Evolutionary conservation across 139 green algal genomes (phyloP).

Genomic region (Picochlorum sp.): DNA sequence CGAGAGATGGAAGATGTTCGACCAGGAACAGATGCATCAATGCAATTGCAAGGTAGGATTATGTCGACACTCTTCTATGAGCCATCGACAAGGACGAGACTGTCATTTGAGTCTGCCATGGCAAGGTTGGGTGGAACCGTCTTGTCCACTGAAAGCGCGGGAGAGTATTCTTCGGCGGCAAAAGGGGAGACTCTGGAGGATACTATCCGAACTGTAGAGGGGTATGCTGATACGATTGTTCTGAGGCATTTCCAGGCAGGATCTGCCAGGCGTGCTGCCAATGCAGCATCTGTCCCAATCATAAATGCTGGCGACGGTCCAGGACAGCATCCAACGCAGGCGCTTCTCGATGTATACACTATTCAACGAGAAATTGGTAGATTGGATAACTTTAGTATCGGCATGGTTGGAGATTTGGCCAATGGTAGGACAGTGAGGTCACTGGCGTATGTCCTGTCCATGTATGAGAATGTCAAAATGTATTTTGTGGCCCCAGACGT

Average conservation of each 20-base stretch:
- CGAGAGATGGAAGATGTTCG: conserved; percentile 57
- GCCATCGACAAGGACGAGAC: conserved; percentile 93
- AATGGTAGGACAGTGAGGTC: conserved; percentile 90
- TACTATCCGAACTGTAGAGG: conserved; percentile 94
- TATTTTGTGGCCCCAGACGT: conserved; percentile 93
- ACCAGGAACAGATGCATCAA: conserved; percentile 44
- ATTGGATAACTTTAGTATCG: conserved; percentile 80
- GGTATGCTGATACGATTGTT: conserved; percentile 94
- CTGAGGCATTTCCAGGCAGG: conserved; percentile 90
- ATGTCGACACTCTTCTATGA: conserved; percentile 99
- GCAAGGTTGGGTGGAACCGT: conserved; percentile 80
- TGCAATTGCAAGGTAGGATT: conserved; percentile 60
- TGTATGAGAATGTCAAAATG: conserved; percentile 84
- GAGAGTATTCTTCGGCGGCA: conserved; percentile 93
- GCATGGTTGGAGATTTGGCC: conserved; percentile 91
- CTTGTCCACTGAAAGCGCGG: conserved; percentile 91
- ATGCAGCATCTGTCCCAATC: conserved; percentile 76
- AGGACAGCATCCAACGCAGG: conserved; percentile 97
- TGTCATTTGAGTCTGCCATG: conserved; percentile 98
- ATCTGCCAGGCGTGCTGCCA: conserved; percentile 64
- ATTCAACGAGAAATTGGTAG: conserved; percentile 90
- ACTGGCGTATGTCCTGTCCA: conserved; percentile 81
- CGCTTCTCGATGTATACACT: conserved; percentile 96
- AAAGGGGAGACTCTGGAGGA: conserved; percentile 98
- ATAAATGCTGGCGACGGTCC: conserved; percentile 96